A percentile compares a stretch with the other conserved stretches of the same genome.
Conservation (phyloP, 345 rosid genomes). For the Sisymbrium irio region DNA sequence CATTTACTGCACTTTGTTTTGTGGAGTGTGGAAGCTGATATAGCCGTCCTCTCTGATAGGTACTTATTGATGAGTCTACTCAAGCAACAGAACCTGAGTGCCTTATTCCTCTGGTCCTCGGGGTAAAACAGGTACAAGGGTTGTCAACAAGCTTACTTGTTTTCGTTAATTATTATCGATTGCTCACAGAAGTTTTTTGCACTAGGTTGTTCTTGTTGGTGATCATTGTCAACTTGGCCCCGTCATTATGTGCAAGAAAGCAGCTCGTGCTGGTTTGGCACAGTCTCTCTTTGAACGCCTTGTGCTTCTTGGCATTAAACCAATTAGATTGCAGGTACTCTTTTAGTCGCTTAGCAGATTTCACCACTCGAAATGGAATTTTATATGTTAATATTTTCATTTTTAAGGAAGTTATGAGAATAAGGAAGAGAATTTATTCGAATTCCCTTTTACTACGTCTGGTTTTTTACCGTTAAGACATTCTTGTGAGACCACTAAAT, state of each 20-base stretch:
- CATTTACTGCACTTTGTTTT: background rate
- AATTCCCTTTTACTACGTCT: background rate
- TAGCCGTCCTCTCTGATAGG: slow-evolving; percentile 44
- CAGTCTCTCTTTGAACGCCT: slow-evolving; percentile 98
- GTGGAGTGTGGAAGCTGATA: slow-evolving; percentile 29
- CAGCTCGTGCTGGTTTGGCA: slow-evolving; percentile 98
- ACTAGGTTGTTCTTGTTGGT: slow-evolving; percentile 94
- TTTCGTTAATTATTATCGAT: background rate
- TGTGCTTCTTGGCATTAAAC: slow-evolving; percentile 94
- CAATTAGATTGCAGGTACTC: slow-evolving; percentile 95
- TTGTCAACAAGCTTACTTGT: slow-evolving; percentile 14
- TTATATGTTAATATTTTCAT: background rate
- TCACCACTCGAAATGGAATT: background rate
- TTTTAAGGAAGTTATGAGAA: background rate
- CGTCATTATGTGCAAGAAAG: slow-evolving; percentile 99
- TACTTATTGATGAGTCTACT: slow-evolving; percentile 99
- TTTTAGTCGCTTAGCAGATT: slow-evolving; percentile 2
- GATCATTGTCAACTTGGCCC: slow-evolving; percentile 99
- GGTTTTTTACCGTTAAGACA: background rate
- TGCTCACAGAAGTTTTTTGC: slow-evolving; percentile 14
- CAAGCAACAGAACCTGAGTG: slow-evolving; percentile 99
- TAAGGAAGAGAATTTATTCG: background rate
- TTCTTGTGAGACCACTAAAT: slow-evolving; percentile 13
- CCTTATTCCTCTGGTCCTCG: slow-evolving; percentile 98
- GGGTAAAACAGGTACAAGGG: slow-evolving; percentile 80